These are phyloP conservation scores for Trypanosoma cruzi DNA, from an alignment of 208 protist species.

Conservation along the genomic window DNA sequence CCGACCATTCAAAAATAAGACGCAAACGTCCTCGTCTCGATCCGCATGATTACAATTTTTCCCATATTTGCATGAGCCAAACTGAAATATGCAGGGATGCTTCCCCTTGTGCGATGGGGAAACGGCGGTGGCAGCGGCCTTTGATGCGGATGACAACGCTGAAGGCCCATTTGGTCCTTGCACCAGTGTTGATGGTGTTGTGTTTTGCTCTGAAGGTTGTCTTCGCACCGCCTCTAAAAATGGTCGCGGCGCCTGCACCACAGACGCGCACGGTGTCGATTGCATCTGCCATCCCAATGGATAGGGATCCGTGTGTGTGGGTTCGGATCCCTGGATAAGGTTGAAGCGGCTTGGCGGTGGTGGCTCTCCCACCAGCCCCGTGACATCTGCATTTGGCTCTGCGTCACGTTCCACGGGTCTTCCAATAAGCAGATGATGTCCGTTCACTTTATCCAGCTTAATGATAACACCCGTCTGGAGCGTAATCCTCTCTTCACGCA, in stretches of 20 bases:
- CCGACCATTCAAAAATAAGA: conserved; percentile 56
- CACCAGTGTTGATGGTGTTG: neutral
- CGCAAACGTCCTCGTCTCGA: conserved; percentile 70
- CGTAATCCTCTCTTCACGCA: conserved; percentile 3
- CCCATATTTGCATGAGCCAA: conserved; percentile 73
- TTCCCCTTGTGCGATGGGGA: neutral
- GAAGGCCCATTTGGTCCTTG: neutral
- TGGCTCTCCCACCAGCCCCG: neutral
- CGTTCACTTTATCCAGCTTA: neutral
- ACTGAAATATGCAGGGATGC: conserved; percentile 79
- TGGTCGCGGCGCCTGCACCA: conserved; percentile 20
- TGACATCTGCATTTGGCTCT: neutral
- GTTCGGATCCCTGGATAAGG: conserved; percentile 33
- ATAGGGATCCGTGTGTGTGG: conserved; percentile 36
- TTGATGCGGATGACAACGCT: neutral
- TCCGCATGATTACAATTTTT: conserved; percentile 55
- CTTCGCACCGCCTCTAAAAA: conserved; percentile 34
- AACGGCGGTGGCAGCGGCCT: neutral
- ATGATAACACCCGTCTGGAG: conserved; percentile 20
- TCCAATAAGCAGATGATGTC: conserved; percentile 6
- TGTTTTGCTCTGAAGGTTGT: neutral
- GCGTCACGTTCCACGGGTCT: neutral
- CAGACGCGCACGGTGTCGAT: neutral
- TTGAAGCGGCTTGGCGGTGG: conserved; percentile 40
- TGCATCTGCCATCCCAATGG: conserved; percentile 5